Percentiles rank a stretch among this genome's conserved stretches.
These are phyloP conservation scores for Rhynchosporium secalis DNA, from an alignment of 2,329 filamentous ascomycete genomes.

Conservation along the genomic window DNA sequence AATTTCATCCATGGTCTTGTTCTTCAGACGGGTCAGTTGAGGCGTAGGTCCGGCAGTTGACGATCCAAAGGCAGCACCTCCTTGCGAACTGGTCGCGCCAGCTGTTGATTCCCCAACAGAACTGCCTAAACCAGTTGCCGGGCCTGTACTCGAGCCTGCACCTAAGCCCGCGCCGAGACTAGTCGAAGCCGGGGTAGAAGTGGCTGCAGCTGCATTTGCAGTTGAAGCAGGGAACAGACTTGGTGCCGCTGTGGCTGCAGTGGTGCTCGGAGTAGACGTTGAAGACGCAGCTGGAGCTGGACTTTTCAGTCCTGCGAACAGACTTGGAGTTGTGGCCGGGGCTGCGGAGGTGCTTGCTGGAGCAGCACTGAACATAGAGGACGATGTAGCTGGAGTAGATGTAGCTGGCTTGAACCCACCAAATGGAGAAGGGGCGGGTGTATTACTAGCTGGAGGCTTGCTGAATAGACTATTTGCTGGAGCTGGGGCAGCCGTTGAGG, in stretches of 20 bases:
- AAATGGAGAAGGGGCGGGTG: constrained; percentile 24
- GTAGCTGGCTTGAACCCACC: constrained; percentile 19
- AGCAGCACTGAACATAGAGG: constrained; percentile 37
- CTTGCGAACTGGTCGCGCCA: constrained; percentile 31
- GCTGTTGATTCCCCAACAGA: constrained; percentile 5
- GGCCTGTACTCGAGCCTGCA: constrained; percentile 3
- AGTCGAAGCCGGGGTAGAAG: constrained; percentile 27
- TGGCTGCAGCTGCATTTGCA: constrained; percentile 37
- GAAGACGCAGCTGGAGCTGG: constrained; percentile 21
- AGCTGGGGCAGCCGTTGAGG: constrained; percentile 23
- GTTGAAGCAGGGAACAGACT: constrained; percentile 39
- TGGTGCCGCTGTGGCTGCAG: constrained; percentile 28
- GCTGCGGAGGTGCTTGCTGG: constrained; percentile 26
- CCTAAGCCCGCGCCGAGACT: constrained; percentile 7
- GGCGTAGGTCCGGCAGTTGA: constrained; percentile 82
- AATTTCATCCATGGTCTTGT: constrained; percentile 99
- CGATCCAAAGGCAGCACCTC: constrained; percentile 53
- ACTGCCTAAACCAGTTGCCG: constrained; percentile 3
- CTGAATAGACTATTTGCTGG: constrained; percentile 17
- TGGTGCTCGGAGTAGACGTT: constrained; percentile 28
- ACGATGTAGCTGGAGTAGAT: constrained; percentile 27
- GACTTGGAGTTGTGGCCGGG: constrained; percentile 23
- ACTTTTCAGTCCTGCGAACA: constrained; percentile 14
- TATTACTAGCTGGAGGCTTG: constrained; percentile 16
- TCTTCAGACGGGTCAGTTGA: constrained; percentile 86